These are phyloP conservation scores for Hirschfeldia incana DNA, from an alignment of 345 rosid species.

Conservation along the genomic window DNA sequence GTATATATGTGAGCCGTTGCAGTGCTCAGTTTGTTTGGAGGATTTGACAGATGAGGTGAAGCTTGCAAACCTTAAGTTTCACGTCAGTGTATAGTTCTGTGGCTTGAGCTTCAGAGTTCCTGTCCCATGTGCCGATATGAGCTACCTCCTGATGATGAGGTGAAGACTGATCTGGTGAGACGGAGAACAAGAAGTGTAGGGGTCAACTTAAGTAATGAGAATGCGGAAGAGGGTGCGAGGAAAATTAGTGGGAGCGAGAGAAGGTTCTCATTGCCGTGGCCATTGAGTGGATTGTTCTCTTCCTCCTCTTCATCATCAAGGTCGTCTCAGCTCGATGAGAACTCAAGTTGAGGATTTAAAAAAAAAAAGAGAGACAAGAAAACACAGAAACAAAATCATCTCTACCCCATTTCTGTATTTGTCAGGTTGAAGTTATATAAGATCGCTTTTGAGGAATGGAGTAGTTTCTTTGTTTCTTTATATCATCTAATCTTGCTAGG, in stretches of 20 bases:
- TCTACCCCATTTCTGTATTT: slow-evolving; percentile 1
- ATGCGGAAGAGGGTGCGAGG: slow-evolving; percentile 47
- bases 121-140: slow-evolving; percentile 62
- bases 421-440: slow-evolving; percentile 29
- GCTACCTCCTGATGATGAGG: slow-evolving; percentile 44
- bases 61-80: slow-evolving; percentile 69
- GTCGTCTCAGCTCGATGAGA: slow-evolving; percentile 44
- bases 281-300: slow-evolving; percentile 68
- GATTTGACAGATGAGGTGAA: slow-evolving; percentile 54
- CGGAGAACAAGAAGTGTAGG: slow-evolving; percentile 24
- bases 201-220: slow-evolving; percentile 20
- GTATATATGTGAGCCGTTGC: slow-evolving; percentile 48
- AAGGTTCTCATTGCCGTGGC: slow-evolving; percentile 79
- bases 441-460: not conserved
- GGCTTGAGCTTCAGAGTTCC: slow-evolving; percentile 64
- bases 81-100: slow-evolving; percentile 50
- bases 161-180: slow-evolving; percentile 45
- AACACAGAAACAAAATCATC: not conserved
- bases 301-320: slow-evolving; percentile 46
- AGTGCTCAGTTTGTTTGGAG: slow-evolving; percentile 38
- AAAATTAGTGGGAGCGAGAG: slow-evolving; percentile 43
- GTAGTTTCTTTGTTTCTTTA: not conserved
- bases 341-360: slow-evolving; percentile 35
- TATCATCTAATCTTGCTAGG: not conserved
- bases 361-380: not conserved